Evolutionary conservation across 768 basidiomycete species (phyloP), one percentile per base, ranked within the genome.

Genomic region (Gloeopeniophorella convolvens): DNA sequence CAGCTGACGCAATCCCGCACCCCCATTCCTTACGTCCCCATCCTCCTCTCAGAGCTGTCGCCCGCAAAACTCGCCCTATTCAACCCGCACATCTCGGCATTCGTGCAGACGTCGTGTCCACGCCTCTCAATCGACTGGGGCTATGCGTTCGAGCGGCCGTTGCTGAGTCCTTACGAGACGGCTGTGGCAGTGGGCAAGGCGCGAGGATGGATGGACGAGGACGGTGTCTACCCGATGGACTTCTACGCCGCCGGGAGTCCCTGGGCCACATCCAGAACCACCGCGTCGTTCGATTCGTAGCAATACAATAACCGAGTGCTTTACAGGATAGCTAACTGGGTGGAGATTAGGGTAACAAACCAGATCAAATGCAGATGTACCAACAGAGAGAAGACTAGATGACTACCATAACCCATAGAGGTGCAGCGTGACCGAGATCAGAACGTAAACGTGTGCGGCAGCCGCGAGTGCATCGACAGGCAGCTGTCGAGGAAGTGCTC

Each of bases 71-170:
- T 98, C 27, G 75, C 87, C 4, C 72, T 98, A 3, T 88, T 99
- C 65, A 73, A 76, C 39, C 79, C 82, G 0, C 79, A 91, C 54
- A 77, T 98, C 58, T 83, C 89, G 2, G 82, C 88, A 0, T 98
- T 98, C 65, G 79, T 98, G 15, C 96, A 98, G 64, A 99, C 96
- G 1, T 90, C 93, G 0, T 98, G 96, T 66, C 96, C 96, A 3
- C 82, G 96, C 21, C 71, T 99, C 45, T 93, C 90, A 15, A 98
- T 98, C 50, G 96, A 99, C 63, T 99, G 96, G 96, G 96, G 96
- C 3, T 94, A 94, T 62, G 96, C 95, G 1, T 99, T 99, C 68
- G 74, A 84, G 46, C 72, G 77, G 18, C 96, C 96, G 2, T 71
- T 98, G 42, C 68, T 99, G 30, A 93, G 84, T 59, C 93, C 95